Percentiles rank a stretch among this genome's conserved stretches.
Conservation (phyloP, 768 basidiomycete genomes). For the Pisolithus tinctorius region DNA sequence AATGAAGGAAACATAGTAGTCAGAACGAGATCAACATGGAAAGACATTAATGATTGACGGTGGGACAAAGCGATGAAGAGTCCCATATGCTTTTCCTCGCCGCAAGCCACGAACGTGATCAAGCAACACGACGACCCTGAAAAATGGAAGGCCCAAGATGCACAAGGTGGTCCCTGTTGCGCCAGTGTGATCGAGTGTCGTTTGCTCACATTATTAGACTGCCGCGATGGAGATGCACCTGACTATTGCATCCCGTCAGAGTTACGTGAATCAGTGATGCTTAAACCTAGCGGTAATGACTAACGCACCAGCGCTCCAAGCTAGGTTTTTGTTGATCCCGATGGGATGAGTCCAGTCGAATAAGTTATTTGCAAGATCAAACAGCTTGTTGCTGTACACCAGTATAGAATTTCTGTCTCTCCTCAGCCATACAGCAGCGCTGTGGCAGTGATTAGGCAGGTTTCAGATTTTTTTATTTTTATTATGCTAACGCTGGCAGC, state of each 20-base stretch:
- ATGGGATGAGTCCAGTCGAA: not conserved
- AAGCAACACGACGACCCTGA: conserved; percentile 10
- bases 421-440: no score
- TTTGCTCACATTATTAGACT: conserved; percentile 21
- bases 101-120: conserved; percentile 16
- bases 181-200: conserved; percentile 1
- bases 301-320: no score
- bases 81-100: conserved; percentile 16
- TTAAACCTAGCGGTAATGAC: no score
- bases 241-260: conserved; percentile 6
- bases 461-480: not conserved
- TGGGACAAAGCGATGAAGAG: conserved; percentile 22
- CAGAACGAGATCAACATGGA: conserved; percentile 29
- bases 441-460: not conserved
- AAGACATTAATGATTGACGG: conserved; percentile 28
- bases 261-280: conserved; percentile 10
- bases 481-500: conserved; percentile 1
- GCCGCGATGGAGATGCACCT: conserved; percentile 1
- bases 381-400: conserved; percentile 13
- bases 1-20: conserved; percentile 26
- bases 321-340: conserved; percentile 19
- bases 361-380: conserved; percentile 3
- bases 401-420: not conserved
- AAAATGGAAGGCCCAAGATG: conserved; percentile 1
- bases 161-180: not conserved